Evolutionary conservation across 441 rosid species (phyloP).

Genomic region (Syzygium malaccense): DNA sequence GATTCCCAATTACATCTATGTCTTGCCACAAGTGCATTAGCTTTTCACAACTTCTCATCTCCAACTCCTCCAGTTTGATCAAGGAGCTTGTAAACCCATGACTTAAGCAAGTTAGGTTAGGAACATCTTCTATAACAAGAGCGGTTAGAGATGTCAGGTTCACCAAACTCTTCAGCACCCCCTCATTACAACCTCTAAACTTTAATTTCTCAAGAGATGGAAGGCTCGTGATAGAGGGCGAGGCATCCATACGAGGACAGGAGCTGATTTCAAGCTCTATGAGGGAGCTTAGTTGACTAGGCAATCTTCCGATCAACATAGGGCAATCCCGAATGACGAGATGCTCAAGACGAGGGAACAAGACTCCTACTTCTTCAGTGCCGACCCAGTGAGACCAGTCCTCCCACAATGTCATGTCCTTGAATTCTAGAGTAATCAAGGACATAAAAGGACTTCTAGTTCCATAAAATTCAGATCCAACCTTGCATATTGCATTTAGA

Average conservation of each 20-base stretch:
- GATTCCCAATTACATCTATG: fast-evolving
- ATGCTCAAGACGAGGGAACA: neutral
- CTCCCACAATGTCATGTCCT: neutral
- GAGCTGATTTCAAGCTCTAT: fast-evolving
- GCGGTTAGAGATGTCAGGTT: fast-evolving
- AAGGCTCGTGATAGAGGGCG: neutral
- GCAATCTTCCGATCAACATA: neutral
- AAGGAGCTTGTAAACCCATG: neutral
- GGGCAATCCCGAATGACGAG: fast-evolving
- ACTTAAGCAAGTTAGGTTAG: fast-evolving
- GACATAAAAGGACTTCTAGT: neutral
- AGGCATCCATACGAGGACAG: fast-evolving
- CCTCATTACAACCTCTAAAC: fast-evolving
- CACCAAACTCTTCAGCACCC: fast-evolving
- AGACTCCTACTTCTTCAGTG: neutral
- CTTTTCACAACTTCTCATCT: fast-evolving
- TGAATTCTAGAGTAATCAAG: neutral
- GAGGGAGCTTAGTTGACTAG: neutral
- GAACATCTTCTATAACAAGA: fast-evolving
- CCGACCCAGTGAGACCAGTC: fast-evolving
- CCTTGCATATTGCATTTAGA: neutral
- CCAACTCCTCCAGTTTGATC: neutral
- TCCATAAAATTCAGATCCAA: neutral
- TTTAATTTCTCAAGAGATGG: neutral
- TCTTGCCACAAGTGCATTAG: neutral